phyloP scores from a whole-genome alignment of 352 stramenopile genomes.

The Phytophthora nicotianae region DNA sequence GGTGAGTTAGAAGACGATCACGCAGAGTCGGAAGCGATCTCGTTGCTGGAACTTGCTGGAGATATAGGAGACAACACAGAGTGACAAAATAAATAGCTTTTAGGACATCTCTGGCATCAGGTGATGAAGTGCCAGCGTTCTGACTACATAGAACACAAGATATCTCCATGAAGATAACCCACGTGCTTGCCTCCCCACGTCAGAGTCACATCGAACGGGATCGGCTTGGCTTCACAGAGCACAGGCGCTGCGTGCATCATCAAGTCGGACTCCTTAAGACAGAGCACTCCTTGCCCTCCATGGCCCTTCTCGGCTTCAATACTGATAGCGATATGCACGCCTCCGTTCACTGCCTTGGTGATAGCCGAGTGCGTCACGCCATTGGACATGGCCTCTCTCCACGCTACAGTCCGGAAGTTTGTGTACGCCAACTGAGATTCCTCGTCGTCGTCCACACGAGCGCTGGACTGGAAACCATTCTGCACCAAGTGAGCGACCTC shows the following conservation, averaged over 20 bases:
- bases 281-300: conserved; percentile 70
- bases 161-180: conserved; percentile 53
- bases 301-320: conserved; percentile 65
- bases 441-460: conserved; percentile 60
- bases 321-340: conserved; percentile 71
- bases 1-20: conserved; percentile 3
- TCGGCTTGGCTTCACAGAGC: conserved; percentile 48
- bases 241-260: conserved; percentile 48
- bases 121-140: background rate
- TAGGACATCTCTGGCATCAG: background rate
- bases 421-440: conserved; percentile 75
- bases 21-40: conserved; percentile 35
- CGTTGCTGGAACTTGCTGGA: conserved; percentile 57
- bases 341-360: conserved; percentile 71
- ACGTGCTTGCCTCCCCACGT: conserved; percentile 80
- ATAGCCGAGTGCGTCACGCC: conserved; percentile 73
- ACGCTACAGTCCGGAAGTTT: conserved; percentile 66
- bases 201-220: conserved; percentile 71
- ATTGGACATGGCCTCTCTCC: conserved; percentile 58
- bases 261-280: conserved; percentile 65
- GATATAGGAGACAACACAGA: conserved; percentile 7
- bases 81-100: conserved; percentile 15
- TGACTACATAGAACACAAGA: conserved; percentile 50
- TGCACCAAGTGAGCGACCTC: conserved; percentile 75
- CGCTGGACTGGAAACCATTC: conserved; percentile 72